These are phyloP conservation scores for Scytalidium lignicola DNA, from an alignment of 2,329 filamentous ascomycete genomes.

Conservation along the genomic window DNA sequence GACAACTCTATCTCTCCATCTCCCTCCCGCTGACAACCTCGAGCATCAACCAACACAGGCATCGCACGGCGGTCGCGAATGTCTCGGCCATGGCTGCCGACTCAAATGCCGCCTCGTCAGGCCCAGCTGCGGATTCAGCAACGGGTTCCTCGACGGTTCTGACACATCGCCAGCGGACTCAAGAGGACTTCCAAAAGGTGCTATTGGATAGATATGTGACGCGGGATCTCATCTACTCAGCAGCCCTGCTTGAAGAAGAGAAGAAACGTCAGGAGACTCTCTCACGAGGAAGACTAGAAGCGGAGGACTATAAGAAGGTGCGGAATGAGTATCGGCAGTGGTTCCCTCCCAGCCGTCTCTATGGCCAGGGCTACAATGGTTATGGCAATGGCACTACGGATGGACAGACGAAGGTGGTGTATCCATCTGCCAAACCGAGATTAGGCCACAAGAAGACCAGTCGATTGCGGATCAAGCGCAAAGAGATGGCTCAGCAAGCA, in stretches of 20 bases:
- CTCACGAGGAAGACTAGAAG: conserved; percentile 60
- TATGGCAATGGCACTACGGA: conserved; percentile 87
- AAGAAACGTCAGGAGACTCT: conserved; percentile 51
- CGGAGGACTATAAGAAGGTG: conserved; percentile 63
- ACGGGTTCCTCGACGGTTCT: conserved; percentile 14
- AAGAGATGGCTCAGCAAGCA: conserved; percentile 78
- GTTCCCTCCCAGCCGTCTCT: conserved; percentile 54
- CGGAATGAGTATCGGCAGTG: conserved; percentile 48
- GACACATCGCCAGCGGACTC: conserved; percentile 23
- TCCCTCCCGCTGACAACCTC: background rate
- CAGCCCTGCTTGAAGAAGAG: conserved; percentile 43
- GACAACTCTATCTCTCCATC: background rate
- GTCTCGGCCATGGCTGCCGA: conserved; percentile 27
- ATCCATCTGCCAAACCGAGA: conserved; percentile 71
- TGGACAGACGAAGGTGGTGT: conserved; percentile 65
- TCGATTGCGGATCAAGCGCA: conserved; percentile 67
- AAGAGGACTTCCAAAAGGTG: conserved; percentile 36
- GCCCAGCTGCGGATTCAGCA: conserved; percentile 14
- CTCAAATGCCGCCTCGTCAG: conserved; percentile 19
- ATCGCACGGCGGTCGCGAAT: conserved; percentile 23
- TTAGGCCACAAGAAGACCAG: conserved; percentile 72
- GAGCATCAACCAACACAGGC: conserved; percentile 1
- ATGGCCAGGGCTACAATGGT: conserved; percentile 75
- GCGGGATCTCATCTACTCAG: conserved; percentile 56
- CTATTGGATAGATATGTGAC: conserved; percentile 60